A percentile compares a stretch with the other conserved stretches of the same genome.
Conservation (phyloP, 2,329 filamentous ascomycete genomes). For the Sarocladiaceae sp. region DNA sequence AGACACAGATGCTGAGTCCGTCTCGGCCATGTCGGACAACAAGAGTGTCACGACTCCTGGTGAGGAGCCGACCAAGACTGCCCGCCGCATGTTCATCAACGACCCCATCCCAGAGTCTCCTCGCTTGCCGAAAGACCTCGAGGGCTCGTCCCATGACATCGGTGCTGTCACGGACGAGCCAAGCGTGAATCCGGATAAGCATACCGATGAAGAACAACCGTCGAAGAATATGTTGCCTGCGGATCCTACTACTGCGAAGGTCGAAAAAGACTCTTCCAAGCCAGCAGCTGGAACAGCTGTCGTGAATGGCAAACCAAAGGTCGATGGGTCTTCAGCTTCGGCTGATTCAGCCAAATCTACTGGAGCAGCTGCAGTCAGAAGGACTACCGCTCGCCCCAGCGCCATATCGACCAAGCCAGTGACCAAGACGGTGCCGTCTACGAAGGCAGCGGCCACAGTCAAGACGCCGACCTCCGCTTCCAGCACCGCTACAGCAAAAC, state of each 20-base stretch:
- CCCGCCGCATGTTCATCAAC: constrained; percentile 21
- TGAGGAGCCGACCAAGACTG: constrained; percentile 17
- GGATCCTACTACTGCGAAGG: constrained; percentile 17
- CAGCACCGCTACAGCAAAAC: constrained; percentile 23
- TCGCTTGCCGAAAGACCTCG: constrained; percentile 17
- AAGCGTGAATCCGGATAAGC: constrained; percentile 33
- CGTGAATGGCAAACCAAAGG: constrained; percentile 16
- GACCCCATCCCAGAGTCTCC: constrained; percentile 39
- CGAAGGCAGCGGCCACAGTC: constrained; percentile 17
- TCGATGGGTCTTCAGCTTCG: neutral
- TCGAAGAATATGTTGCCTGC: constrained; percentile 24
- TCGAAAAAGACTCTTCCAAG: constrained; percentile 10
- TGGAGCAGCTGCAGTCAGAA: constrained; percentile 9
- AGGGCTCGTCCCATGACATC: constrained; percentile 14
- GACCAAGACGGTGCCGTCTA: constrained; percentile 12
- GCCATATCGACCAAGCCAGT: constrained; percentile 19
- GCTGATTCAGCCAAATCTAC: neutral
- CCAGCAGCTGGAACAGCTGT: neutral
- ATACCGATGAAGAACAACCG: constrained; percentile 31
- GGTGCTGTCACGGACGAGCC: constrained; percentile 26
- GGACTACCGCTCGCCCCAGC: constrained; percentile 17
- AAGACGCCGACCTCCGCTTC: constrained; percentile 17
- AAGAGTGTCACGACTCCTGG: constrained; percentile 19
- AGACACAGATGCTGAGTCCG: constrained; percentile 25
- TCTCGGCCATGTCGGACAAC: constrained; percentile 32